Evolutionary conservation across 192 early-diverging fungal species (phyloP).

Genomic region (Linnemannia hyalina): DNA sequence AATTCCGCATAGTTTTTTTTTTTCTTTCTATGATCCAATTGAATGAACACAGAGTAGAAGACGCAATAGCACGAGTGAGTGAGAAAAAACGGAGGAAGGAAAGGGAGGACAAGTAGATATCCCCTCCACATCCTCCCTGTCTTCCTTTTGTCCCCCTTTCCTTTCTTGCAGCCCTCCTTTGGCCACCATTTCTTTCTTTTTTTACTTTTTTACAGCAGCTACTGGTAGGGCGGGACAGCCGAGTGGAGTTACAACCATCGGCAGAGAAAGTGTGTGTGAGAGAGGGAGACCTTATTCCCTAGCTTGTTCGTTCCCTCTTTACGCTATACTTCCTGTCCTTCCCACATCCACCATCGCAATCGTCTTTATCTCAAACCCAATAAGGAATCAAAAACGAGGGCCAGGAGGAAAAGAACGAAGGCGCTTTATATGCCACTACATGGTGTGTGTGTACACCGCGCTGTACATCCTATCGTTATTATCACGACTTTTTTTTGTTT

Average conservation of each 20-base stretch:
- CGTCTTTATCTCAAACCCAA: not conserved
- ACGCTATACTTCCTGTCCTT: not conserved
- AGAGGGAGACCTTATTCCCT: no score
- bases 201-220: not conserved
- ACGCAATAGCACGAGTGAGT: not conserved
- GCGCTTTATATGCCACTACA: not conserved
- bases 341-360: not conserved
- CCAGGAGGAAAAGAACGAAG: not conserved
- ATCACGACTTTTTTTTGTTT: not conserved
- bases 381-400: not conserved
- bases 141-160: not conserved
- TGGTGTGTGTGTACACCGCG: not conserved
- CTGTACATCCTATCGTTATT: not conserved
- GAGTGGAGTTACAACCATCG: not conserved
- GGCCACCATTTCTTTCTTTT: not conserved
- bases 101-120: not conserved
- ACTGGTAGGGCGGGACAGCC: not conserved
- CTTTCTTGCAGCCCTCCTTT: not conserved
- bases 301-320: no score
- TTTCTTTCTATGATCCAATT: not conserved
- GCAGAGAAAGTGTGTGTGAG: not conserved
- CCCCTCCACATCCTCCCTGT: not conserved
- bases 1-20: not conserved
- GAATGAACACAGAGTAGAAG: not conserved
- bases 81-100: not conserved